Evolutionary conservation across 31 red algal genomes (phyloP), one percentile per base, ranked within the genome.

Genomic region (Odonthalia washingtoniensis): DNA sequence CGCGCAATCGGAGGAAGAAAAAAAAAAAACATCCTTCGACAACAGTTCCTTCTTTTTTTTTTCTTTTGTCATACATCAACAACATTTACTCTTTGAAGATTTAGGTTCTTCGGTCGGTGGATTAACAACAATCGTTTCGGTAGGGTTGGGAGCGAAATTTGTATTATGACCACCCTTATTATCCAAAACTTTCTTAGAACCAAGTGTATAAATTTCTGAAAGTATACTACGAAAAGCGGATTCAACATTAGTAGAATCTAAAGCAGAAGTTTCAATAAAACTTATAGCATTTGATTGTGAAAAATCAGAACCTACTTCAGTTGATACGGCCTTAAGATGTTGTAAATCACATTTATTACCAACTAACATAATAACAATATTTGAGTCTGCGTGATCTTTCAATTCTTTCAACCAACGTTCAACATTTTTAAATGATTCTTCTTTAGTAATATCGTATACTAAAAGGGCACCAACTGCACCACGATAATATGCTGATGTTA

Each of bases 261-360:
- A 65, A 27, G 95, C 95, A 45, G 87, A 91, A 24, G 95, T 98
- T 75, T 98, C 95, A 42, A 98, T 98, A 77, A 98, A 98, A 44
- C 89, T 93, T 60, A 98, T 38, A 38, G 43, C 73, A 32, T 92
- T 77, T 40, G 46, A 61, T 61, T 95, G 89, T 1, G 95, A 87
- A 67, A 94, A 98, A n/a, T 78, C 45, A 5, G 79, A 88, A 52
- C 89, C 95, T 34, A 95, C 95, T 2, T 98, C 95, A 0, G 89
- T 93, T 38, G 77, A 89, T 30, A 98, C 95, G 31, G 95, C 92
- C 40, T 89, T 84, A 28, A 98, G 70, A 46, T 98, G 95, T 70
- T 95, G 91, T 67, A 98, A 78, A 76, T 98, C 96, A 46, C 86
- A 90, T 86, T 98, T 98, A 82, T 98, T 98, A 24, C 96, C 96